Evolutionary conservation across 2,329 filamentous ascomycete genomes (phyloP).

Genomic region (Arthroderma uncinatum): DNA sequence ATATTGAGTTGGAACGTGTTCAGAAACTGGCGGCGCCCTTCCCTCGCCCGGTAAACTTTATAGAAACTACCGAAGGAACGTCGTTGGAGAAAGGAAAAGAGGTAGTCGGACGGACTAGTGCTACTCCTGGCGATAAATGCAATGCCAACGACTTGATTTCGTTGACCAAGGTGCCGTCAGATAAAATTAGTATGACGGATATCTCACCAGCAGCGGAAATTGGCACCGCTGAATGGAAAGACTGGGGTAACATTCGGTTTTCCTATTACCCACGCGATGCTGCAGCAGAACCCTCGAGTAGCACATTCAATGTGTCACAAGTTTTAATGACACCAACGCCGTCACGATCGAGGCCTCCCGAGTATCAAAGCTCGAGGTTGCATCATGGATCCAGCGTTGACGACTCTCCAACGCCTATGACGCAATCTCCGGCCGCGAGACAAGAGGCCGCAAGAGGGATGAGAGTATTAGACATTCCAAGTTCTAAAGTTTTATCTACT

Average conservation of each 20-base stretch:
- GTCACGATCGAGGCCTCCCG: constrained; percentile 53
- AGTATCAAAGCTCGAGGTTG: constrained; percentile 42
- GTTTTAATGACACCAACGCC: constrained; percentile 63
- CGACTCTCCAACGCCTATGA: constrained; percentile 42
- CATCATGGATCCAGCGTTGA: constrained; percentile 35
- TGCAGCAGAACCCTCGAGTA: constrained; percentile 12
- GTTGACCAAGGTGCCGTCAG: constrained; percentile 51
- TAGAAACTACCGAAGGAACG: constrained; percentile 39
- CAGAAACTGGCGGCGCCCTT: constrained; percentile 77
- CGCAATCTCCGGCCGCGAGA: constrained; percentile 28
- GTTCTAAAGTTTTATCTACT: constrained; percentile 33
- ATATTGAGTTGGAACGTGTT: constrained; percentile 62
- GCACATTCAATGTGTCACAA: constrained; percentile 23
- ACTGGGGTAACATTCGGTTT: constrained; percentile 70
- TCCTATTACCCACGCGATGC: constrained; percentile 55
- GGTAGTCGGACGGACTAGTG: constrained; percentile 39
- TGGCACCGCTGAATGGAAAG: constrained; percentile 47
- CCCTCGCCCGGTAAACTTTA: constrained; percentile 52
- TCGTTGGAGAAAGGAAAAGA: constrained; percentile 64
- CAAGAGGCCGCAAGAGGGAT: constrained; percentile 30
- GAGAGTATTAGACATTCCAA: constrained; percentile 54
- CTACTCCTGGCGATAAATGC: constrained; percentile 37
- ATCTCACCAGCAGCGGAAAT: constrained; percentile 22
- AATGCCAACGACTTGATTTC: constrained; percentile 77
- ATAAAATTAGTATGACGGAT: constrained; percentile 23